A percentile compares a stretch with the other conserved stretches of the same genome.
Evolutionary conservation across 108 stramenopile species (phyloP).

Genomic region (Mayamaea pseudoterrestris): DNA sequence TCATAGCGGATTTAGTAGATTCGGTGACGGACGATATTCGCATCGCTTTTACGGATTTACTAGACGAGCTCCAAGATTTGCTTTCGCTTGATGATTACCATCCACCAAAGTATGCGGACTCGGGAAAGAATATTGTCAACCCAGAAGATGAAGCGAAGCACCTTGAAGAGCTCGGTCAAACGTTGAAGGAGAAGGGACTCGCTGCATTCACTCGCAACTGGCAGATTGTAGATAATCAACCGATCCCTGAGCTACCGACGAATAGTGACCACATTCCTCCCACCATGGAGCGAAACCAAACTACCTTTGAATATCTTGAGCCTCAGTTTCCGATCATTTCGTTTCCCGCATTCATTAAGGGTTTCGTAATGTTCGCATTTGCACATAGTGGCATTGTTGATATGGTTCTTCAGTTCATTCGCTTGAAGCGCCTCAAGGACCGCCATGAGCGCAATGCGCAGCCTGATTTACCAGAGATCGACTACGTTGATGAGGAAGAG

Average conservation of each 20-base stretch:
- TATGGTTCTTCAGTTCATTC: conserved; percentile 23
- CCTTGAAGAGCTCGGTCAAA: not conserved
- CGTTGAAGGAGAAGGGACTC: not conserved
- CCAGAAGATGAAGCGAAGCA: conserved; percentile 6
- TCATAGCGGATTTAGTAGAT: conserved; percentile 3
- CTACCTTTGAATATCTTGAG: conserved; percentile 20
- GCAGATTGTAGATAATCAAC: not conserved
- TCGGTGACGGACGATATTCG: conserved; percentile 7
- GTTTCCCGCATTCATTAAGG: conserved; percentile 10
- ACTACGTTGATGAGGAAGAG: conserved; percentile 9
- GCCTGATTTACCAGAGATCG: conserved; percentile 21
- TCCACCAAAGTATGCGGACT: conserved; percentile 21
- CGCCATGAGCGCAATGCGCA: conserved; percentile 12
- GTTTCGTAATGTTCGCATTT: conserved; percentile 2
- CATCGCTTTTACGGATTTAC: not conserved
- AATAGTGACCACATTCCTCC: conserved; percentile 6
- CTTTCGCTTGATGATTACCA: conserved; percentile 25
- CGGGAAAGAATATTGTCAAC: conserved; percentile 3
- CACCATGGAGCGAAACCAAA: no score
- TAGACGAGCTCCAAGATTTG: conserved; percentile 3
- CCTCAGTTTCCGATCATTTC: conserved; percentile 13
- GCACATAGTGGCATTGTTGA: conserved; percentile 22
- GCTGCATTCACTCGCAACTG: not conserved
- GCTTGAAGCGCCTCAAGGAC: conserved; percentile 16
- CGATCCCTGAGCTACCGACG: not conserved